Evolutionary conservation across 1,284 basidiomycete species (phyloP).

Genomic region (Stereum hirsutum): DNA sequence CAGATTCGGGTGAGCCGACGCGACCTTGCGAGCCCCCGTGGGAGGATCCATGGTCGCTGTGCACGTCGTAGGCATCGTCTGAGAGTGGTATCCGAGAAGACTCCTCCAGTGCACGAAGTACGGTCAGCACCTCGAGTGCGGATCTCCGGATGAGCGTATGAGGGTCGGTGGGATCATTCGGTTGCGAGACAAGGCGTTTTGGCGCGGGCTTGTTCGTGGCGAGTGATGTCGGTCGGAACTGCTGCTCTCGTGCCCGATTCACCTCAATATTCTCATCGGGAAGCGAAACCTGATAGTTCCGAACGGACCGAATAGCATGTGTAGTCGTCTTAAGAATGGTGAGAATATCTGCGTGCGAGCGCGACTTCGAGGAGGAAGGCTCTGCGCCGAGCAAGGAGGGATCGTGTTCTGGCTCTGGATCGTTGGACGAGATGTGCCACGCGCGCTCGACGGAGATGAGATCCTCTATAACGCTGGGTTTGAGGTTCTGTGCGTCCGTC

Average conservation of each 20-base stretch:
- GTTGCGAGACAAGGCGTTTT: conserved; percentile 27
- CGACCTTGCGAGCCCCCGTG: conserved; percentile 23
- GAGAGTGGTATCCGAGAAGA: conserved; percentile 51
- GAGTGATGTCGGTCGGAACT: conserved; percentile 35
- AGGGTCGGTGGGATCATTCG: conserved; percentile 37
- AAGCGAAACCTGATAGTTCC: conserved; percentile 73
- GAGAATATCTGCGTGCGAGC: conserved; percentile 43
- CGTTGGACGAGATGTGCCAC: conserved; percentile 37
- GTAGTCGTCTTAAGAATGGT: conserved; percentile 67
- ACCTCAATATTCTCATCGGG: conserved; percentile 60
- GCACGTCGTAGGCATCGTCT: conserved; percentile 69
- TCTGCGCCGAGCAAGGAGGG: conserved; percentile 18
- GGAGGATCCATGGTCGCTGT: conserved; percentile 50
- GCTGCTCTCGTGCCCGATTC: conserved; percentile 33
- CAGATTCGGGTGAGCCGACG: conserved; percentile 35
- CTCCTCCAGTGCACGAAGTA: conserved; percentile 66
- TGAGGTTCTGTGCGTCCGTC: conserved; percentile 61
- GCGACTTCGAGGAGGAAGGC: no score
- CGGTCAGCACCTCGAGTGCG: conserved; percentile 69
- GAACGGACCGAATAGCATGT: conserved; percentile 64
- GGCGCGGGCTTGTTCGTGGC: conserved; percentile 23
- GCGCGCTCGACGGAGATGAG: conserved; percentile 46
- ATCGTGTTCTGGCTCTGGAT: conserved; percentile 12
- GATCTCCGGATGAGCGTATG: conserved; percentile 58
- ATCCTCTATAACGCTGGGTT: conserved; percentile 64